Evolutionary conservation across 495 filamentous ascomycete genomes (phyloP).

Genomic region (Penicillium bialowiezense): DNA sequence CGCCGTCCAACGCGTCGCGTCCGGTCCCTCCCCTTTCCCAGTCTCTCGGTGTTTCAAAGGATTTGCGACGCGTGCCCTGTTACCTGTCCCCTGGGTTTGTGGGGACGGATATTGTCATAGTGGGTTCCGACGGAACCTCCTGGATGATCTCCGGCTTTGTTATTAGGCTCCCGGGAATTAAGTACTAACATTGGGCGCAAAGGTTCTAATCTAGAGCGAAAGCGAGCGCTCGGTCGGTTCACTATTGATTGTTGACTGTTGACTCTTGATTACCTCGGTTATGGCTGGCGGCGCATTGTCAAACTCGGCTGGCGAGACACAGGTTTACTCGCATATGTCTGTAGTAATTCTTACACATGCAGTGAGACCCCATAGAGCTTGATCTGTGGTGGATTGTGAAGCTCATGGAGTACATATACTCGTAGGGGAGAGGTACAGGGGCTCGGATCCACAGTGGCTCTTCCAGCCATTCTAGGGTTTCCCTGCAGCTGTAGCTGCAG

Average conservation of each 20-base stretch:
- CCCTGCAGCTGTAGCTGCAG: slow-evolving; percentile 21
- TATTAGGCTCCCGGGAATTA: too few species aligned
- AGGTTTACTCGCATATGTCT: background rate
- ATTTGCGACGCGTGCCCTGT: slow-evolving; percentile 1
- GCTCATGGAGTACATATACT: background rate
- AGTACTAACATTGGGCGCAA: background rate
- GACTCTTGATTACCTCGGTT: background rate
- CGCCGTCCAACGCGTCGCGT: slow-evolving; percentile 10
- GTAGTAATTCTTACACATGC: background rate
- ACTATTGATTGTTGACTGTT: background rate
- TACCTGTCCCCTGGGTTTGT: slow-evolving; percentile 12
- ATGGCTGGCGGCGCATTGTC: background rate
- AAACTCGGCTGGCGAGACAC: background rate
- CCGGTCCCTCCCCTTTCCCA: slow-evolving; percentile 8
- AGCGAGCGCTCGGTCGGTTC: background rate
- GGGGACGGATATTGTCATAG: background rate
- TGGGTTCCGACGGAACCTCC: background rate
- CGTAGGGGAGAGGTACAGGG: background rate
- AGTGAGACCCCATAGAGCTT: background rate
- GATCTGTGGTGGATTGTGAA: background rate
- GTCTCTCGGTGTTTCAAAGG: slow-evolving; percentile 15
- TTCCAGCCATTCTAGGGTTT: slow-evolving; percentile 11
- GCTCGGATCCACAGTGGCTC: slow-evolving; percentile 2
- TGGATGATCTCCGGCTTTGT: background rate
- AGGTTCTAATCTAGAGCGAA: background rate